phyloP scores from a whole-genome alignment of 345 rosid genomes.

The Ailanthus altissimus region DNA sequence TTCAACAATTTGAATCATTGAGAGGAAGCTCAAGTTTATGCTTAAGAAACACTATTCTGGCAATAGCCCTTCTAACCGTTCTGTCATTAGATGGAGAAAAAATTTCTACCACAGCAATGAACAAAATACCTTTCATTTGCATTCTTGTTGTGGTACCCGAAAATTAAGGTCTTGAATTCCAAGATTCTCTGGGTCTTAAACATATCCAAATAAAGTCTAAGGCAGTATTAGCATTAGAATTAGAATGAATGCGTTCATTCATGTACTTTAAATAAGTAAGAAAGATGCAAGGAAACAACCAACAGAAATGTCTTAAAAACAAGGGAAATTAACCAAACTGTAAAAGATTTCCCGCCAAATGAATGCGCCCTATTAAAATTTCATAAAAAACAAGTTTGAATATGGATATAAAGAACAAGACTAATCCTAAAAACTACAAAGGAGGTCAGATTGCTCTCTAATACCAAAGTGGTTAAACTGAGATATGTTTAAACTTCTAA shows the following conservation, averaged over 20 bases:
- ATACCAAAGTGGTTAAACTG: neutral
- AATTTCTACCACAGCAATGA: neutral
- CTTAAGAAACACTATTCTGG: neutral
- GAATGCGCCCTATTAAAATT: neutral
- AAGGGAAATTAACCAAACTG: neutral
- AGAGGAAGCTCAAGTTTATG: neutral
- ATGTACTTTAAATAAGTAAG: neutral
- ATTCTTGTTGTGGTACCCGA: neutral
- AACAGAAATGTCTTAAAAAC: neutral
- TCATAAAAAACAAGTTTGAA: neutral
- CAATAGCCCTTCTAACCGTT: neutral
- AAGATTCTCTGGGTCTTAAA: conserved; percentile 5
- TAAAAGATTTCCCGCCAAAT: neutral
- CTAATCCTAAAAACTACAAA: conserved; percentile 1
- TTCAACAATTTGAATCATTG: neutral
- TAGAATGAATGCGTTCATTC: neutral
- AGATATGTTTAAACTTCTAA: neutral
- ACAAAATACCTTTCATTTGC: neutral
- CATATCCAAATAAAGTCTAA: neutral
- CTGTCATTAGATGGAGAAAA: neutral
- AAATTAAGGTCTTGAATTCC: neutral
- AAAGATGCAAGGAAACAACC: neutral
- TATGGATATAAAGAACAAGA: neutral
- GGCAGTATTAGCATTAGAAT: neutral
- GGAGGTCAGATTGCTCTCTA: neutral